phyloP scores from a whole-genome alignment of 495 filamentous ascomycete species.

The Monascus purpureus region DNA sequence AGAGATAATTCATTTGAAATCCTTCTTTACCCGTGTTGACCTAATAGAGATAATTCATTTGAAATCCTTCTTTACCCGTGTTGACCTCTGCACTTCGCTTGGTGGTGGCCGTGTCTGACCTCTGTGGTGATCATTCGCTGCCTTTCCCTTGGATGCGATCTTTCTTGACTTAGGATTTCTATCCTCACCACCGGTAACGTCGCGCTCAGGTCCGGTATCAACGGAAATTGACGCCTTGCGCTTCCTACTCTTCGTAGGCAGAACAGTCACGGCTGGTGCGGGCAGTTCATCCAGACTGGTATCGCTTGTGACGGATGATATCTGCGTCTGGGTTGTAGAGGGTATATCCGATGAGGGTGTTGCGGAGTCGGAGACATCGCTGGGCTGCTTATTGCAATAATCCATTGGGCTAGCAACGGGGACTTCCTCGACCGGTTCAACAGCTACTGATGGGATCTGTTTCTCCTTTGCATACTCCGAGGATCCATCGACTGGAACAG shows the following conservation, averaged over 20 bases:
- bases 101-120: constrained; percentile 6
- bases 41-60: constrained; percentile 5
- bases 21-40: constrained; percentile 20
- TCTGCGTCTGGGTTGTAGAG: not conserved
- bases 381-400: not conserved
- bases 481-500: not conserved
- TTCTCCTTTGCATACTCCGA: not conserved
- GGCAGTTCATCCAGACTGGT: not conserved
- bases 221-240: constrained; percentile 21
- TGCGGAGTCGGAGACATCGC: not conserved
- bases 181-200: constrained; percentile 6
- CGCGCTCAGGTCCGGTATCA: no score
- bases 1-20: not conserved
- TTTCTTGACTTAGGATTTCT: constrained; percentile 14
- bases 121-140: constrained; percentile 3
- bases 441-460: no score
- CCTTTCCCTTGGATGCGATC: constrained; percentile 13
- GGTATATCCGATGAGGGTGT: not conserved
- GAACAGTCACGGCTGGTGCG: not conserved
- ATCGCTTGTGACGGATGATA: not conserved
- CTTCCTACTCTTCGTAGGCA: constrained; percentile 15
- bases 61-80: constrained; percentile 16
- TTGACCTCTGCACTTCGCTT: constrained; percentile 19
- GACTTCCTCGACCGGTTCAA: no score
- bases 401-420: no score